A percentile compares a stretch with the other conserved stretches of the same genome.
These are phyloP conservation scores for Phytophthora fragariaefolia DNA, from an alignment of 352 stramenopile genomes.

Conservation along the genomic window DNA sequence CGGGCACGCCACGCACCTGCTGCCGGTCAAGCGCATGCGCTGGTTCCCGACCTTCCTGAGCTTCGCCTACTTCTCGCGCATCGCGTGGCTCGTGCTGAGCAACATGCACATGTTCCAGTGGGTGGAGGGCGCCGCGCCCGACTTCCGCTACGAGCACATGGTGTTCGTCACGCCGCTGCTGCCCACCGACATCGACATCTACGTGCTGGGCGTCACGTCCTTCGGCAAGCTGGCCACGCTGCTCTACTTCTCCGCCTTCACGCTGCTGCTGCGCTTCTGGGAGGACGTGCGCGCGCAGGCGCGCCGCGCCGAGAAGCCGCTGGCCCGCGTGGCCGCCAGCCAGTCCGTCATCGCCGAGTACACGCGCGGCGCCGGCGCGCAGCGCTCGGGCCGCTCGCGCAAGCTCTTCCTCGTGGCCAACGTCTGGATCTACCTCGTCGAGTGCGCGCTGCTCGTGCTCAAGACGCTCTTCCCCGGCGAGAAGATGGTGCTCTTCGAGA, in stretches of 20 bases:
- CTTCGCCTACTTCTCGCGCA: slow-evolving; percentile 75
- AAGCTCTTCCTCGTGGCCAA: slow-evolving; percentile 84
- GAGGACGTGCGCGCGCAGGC: slow-evolving; percentile 74
- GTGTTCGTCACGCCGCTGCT: slow-evolving; percentile 73
- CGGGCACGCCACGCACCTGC: slow-evolving; percentile 80
- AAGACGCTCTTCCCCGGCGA: slow-evolving; percentile 71
- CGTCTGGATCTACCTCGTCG: slow-evolving; percentile 84
- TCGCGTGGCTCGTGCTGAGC: slow-evolving; percentile 77
- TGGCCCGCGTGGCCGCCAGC: slow-evolving; percentile 67
- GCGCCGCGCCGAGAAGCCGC: slow-evolving; percentile 56
- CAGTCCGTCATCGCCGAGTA: slow-evolving; percentile 81
- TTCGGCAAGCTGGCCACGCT: slow-evolving; percentile 81
- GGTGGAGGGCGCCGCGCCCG: slow-evolving; percentile 53
- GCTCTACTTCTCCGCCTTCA: slow-evolving; percentile 86
- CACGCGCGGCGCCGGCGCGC: slow-evolving; percentile 53
- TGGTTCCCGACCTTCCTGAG: slow-evolving; percentile 85
- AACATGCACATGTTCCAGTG: slow-evolving; percentile 87
- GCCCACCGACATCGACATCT: slow-evolving; percentile 83
- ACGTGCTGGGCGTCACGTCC: slow-evolving; percentile 78
- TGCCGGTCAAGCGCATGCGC: slow-evolving; percentile 82
- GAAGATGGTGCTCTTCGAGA: slow-evolving; percentile 69
- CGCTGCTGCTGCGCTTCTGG: slow-evolving; percentile 81
- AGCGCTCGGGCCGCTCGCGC: slow-evolving; percentile 52
- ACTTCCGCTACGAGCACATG: slow-evolving; percentile 77
- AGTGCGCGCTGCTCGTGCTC: slow-evolving; percentile 70